These are phyloP conservation scores for Stephania japonica DNA, from an alignment of 164 flowering plant species.

Conservation along the genomic window DNA sequence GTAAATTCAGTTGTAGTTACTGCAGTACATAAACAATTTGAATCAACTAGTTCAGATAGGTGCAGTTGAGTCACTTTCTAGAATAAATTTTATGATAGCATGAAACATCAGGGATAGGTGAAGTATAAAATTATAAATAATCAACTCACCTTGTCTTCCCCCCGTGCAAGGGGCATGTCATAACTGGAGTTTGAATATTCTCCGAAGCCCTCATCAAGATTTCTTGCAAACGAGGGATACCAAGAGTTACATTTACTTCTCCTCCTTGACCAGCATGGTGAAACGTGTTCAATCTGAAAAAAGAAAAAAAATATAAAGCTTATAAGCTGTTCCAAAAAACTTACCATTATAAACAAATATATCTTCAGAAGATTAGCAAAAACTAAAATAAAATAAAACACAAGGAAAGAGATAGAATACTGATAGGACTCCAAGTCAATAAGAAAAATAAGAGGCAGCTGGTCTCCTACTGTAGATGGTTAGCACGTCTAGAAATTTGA, in stretches of 20 bases:
- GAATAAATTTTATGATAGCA: not conserved
- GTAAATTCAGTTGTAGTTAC: not conserved
- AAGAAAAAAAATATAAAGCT: not conserved
- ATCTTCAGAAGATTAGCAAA: not conserved
- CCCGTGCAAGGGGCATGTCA: conserved; percentile 68
- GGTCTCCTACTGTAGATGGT: too few species aligned
- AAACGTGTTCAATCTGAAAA: conserved; percentile 85
- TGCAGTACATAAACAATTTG: not conserved
- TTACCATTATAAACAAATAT: not conserved
- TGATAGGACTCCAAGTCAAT: too few species aligned
- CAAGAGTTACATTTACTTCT: conserved; percentile 96
- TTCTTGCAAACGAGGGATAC: conserved; percentile 96
- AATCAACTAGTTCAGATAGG: not conserved
- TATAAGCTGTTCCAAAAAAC: not conserved
- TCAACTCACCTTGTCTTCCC: conserved; percentile 55
- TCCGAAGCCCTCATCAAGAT: conserved; percentile 81
- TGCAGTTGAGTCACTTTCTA: not conserved
- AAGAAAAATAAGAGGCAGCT: too few species aligned
- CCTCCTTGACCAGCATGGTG: conserved; percentile 99
- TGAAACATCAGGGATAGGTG: not conserved
- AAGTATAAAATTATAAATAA: not conserved
- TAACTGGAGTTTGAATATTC: conserved; percentile 71
- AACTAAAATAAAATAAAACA: too few species aligned
- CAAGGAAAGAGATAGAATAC: too few species aligned
- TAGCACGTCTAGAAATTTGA: too few species aligned